Evolutionary conservation across 345 rosid species (phyloP), one percentile per base, ranked within the genome.

Genomic region (Camelina sativa): DNA sequence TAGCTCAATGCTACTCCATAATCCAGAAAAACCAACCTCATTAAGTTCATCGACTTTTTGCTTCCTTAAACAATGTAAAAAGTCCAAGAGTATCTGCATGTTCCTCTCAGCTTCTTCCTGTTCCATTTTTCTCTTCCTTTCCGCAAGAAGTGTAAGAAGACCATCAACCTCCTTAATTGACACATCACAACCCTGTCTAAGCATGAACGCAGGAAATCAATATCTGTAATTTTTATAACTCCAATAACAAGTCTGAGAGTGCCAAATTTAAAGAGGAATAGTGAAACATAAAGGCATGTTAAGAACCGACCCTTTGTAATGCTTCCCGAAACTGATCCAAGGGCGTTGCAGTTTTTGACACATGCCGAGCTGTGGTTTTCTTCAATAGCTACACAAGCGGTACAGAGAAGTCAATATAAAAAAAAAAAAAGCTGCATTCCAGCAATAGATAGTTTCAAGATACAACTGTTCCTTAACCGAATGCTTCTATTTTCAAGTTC

Each of bases 71-170:
- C 89, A 86, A 56, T 86, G 88, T 83, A 95, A 81, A 84, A 95
- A 95, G 77, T 92, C 96, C 68, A 95, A 71, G 43, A 95, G 83
- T 81, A 95, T 89, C 84, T 95, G 97, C 99, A 90, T 95, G 84
- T 90, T 92, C 81, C 97, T 89, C 85, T 92, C 99, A 53, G 97
- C 89, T 83, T 90, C 98, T 84, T 95, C 99, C 80, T 92, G 97
- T 71, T 95, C 98, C 92, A 89, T 88, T 83, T 95, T 95, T 32
- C 91, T 89, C 85, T 90, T 92, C 86, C 80, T 95, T 85, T 92
- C 98, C 15, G 87, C 80, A 43, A 95, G 96, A 70, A 92, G 79
- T 15, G 85, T 48, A 76, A 90, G 80, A 50, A 95, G 96, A 80
- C 44, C 81, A 62, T 89, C 99, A 72, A 95, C 79, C 73, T 92